Evolutionary conservation across 2,329 filamentous ascomycete genomes (phyloP).

Genomic region (Exophiala spinifera): DNA sequence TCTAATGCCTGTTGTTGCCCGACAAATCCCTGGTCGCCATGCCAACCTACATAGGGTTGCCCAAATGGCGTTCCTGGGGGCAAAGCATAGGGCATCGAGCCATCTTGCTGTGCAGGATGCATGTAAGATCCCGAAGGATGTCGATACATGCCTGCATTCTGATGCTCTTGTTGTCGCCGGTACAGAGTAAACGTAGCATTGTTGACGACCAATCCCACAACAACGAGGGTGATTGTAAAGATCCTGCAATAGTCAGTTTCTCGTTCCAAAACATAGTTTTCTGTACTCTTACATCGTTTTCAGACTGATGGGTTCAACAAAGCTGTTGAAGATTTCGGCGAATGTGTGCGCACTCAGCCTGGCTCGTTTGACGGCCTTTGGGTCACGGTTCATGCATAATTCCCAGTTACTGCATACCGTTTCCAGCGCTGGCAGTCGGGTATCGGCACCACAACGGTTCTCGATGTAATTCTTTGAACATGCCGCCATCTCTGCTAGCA

Average conservation of each 20-base stretch:
- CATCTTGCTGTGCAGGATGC: constrained; percentile 18
- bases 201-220: constrained; percentile 26
- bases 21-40: constrained; percentile 10
- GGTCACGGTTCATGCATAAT: constrained; percentile 81
- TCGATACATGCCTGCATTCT: constrained; percentile 17
- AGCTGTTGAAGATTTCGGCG: constrained; percentile 89
- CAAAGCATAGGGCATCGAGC: constrained; percentile 15
- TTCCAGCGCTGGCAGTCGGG: constrained; percentile 69
- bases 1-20: constrained; percentile 26
- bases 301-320: constrained; percentile 84
- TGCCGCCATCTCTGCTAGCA: constrained; percentile 68
- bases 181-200: constrained; percentile 29
- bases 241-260: constrained; percentile 24
- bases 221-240: constrained; percentile 26
- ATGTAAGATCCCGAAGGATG: constrained; percentile 23
- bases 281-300: constrained; percentile 68
- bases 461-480: constrained; percentile 71
- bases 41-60: constrained; percentile 25
- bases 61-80: constrained; percentile 20
- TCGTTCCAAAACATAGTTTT: constrained; percentile 6
- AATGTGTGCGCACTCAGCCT: constrained; percentile 82
- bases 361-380: constrained; percentile 71
- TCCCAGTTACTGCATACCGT: constrained; percentile 76
- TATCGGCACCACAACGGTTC: constrained; percentile 69
- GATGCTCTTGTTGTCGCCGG: constrained; percentile 26